phyloP scores from a whole-genome alignment of 805 yeast species.

The Wickerhamiella lipophila region DNA sequence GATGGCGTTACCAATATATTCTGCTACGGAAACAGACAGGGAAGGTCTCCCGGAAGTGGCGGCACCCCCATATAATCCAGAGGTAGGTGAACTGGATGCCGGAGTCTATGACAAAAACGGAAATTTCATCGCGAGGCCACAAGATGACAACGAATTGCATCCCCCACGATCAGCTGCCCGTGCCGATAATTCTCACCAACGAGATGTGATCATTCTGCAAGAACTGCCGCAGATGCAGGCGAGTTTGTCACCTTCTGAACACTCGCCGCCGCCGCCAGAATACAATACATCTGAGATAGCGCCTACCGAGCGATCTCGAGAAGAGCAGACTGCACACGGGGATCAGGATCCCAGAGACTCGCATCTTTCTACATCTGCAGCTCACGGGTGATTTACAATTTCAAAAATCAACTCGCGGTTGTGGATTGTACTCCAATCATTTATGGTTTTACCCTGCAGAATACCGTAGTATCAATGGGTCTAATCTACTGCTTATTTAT shows the following conservation, averaged over 20 bases:
- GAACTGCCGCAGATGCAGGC: neutral
- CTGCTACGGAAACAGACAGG: constrained; percentile 3
- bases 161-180: constrained; percentile 18
- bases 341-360: too few species aligned
- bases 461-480: too few species aligned
- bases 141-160: neutral
- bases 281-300: too few species aligned
- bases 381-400: too few species aligned
- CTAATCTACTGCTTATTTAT: too few species aligned
- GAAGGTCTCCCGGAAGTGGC: constrained; percentile 12
- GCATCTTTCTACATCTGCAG: too few species aligned
- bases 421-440: too few species aligned
- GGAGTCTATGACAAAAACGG: constrained; percentile 18
- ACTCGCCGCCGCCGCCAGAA: neutral
- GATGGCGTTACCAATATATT: constrained; percentile 9
- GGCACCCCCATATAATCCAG: constrained; percentile 18
- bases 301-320: too few species aligned
- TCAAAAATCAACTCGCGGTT: too few species aligned
- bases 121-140: constrained; percentile 9
- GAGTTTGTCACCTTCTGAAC: neutral
- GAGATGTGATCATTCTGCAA: neutral
- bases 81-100: constrained; percentile 16
- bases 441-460: too few species aligned
- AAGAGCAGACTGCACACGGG: too few species aligned
- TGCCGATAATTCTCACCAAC: neutral